Conservation (phyloP, 305 asterid species). For the Fraxinus dipetala region DNA sequence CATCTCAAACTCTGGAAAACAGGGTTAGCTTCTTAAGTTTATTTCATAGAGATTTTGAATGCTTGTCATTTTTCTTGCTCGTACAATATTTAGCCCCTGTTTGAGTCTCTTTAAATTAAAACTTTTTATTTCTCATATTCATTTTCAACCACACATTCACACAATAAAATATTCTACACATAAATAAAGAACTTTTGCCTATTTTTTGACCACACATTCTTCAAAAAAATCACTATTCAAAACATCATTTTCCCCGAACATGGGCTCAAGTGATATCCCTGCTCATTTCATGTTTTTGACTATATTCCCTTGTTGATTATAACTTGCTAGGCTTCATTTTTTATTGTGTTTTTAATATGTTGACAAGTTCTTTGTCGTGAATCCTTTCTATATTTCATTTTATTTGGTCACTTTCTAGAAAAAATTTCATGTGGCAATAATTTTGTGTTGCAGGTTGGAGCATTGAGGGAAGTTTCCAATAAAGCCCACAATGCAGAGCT, state of each 20-base stretch:
- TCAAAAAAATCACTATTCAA: not conserved
- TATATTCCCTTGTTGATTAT: constrained; percentile 3
- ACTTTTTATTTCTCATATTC: not conserved
- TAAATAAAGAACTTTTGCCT: too few species aligned
- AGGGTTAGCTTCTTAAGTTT: not conserved
- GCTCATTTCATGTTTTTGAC: constrained; percentile 5
- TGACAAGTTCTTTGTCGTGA: not conserved
- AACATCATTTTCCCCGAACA: not conserved
- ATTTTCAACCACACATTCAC: not conserved
- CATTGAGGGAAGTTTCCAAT: constrained; percentile 56
- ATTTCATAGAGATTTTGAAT: not conserved
- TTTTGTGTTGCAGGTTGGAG: constrained; percentile 55
- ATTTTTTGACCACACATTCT: not conserved
- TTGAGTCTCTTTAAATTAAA: not conserved
- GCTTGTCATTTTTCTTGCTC: not conserved
- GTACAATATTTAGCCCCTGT: not conserved
- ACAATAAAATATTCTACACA: not conserved
- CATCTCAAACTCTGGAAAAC: not conserved
- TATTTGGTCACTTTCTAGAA: not conserved
- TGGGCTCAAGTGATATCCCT: not conserved
- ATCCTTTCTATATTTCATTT: constrained; percentile 8
- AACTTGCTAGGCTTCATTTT: constrained; percentile 13
- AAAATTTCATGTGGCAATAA: constrained; percentile 1
- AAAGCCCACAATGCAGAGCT: constrained; percentile 55
- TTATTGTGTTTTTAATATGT: not conserved